These are phyloP conservation scores for Yarrowia sp. DNA, from an alignment of 805 yeast species.

Conservation along the genomic window DNA sequence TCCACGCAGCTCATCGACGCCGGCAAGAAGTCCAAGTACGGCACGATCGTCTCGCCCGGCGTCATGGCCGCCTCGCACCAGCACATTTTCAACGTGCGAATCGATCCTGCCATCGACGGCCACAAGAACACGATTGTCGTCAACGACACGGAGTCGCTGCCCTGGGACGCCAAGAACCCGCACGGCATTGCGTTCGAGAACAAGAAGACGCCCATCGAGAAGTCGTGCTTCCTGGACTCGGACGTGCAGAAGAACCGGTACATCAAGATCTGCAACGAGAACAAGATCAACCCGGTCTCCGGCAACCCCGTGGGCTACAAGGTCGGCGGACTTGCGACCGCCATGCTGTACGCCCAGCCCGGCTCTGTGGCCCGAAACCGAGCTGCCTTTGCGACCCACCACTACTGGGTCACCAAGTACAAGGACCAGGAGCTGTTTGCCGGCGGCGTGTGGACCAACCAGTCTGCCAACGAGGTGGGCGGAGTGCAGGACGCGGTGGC, in stretches of 20 bases:
- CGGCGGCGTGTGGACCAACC: constrained; percentile 86
- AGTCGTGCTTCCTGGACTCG: constrained; percentile 69
- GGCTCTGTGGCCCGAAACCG: constrained; percentile 66
- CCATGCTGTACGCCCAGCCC: constrained; percentile 66
- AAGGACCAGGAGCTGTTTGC: constrained; percentile 69
- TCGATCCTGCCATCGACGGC: constrained; percentile 81
- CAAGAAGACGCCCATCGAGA: constrained; percentile 63
- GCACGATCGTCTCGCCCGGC: constrained; percentile 74
- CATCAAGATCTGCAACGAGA: constrained; percentile 73
- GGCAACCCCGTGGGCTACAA: constrained; percentile 77
- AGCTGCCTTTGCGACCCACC: constrained; percentile 75
- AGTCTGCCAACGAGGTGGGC: constrained; percentile 71
- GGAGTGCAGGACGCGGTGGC: constrained; percentile 66
- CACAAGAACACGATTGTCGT: constrained; percentile 69
- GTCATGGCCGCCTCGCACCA: constrained; percentile 84
- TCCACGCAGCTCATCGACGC: constrained; percentile 82
- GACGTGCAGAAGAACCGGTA: constrained; percentile 74
- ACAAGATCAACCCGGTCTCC: constrained; percentile 64
- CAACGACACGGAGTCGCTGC: constrained; percentile 66
- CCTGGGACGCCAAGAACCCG: constrained; percentile 55
- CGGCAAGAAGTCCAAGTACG: constrained; percentile 60
- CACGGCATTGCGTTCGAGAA: constrained; percentile 67
- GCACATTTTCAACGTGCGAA: constrained; percentile 73
- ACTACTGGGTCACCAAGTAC: constrained; percentile 79
- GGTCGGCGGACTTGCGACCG: constrained; percentile 72